These are phyloP conservation scores for Stagonosporopsis rhizophila DNA, from an alignment of 2,329 filamentous ascomycete species.

Conservation along the genomic window DNA sequence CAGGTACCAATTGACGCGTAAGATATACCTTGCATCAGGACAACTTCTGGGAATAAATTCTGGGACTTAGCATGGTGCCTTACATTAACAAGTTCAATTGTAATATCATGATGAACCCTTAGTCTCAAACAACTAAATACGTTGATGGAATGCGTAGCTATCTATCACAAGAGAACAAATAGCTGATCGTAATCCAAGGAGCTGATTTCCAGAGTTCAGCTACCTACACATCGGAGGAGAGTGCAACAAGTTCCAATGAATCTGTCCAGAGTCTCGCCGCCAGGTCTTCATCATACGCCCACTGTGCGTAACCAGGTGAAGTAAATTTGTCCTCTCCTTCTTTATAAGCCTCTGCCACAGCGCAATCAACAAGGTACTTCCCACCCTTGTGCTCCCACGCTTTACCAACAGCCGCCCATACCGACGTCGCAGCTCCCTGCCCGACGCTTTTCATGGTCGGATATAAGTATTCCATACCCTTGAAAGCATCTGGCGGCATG, in stretches of 20 bases:
- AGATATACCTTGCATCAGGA: no score
- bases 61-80: no score
- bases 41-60: no score
- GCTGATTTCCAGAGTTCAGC: no score
- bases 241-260: neutral
- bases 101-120: no score
- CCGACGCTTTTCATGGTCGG: slow-evolving; percentile 31
- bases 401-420: slow-evolving; percentile 53
- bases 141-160: no score
- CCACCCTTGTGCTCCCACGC: slow-evolving; percentile 56
- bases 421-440: slow-evolving; percentile 58
- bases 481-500: neutral
- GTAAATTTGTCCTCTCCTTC: neutral
- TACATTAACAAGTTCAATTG: no score
- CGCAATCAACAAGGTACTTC: slow-evolving; percentile 52
- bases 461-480: neutral
- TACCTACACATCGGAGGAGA: neutral
- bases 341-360: neutral
- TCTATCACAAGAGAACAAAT: no score
- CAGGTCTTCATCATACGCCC: slow-evolving; percentile 35
- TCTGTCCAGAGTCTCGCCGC: slow-evolving; percentile 39
- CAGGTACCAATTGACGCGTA: no score
- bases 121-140: no score
- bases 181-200: no score
- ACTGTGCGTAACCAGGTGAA: slow-evolving; percentile 25